Base-by-base conservation (phyloP, 2,329 filamentous ascomycete genomes). In the Anthostomella pinea region DNA sequence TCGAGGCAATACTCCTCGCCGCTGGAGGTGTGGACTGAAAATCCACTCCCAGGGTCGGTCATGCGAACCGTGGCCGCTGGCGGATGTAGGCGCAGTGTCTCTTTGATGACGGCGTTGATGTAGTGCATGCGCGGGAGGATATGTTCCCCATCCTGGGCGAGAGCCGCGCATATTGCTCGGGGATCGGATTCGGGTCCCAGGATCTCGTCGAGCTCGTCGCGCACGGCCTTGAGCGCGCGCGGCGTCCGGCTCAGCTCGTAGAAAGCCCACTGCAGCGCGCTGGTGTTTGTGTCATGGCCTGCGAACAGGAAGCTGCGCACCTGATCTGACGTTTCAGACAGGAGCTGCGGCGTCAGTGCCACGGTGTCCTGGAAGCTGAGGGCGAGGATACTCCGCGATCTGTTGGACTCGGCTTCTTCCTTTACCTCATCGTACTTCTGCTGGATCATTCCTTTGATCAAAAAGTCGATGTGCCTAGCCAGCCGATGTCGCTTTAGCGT, bases 201-300 rank as follows among this genome's bases (percentile, higher is more conserved):
- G 4, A 49, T 13, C 6, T 37, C 24, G 20, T 51, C 34, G 4
- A 49, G 29, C 15, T 49, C 48, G 3, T 15, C 30, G 6, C 39
- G 35, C 8, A 51, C 33, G 8, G 47, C 41, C 27, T 36, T 28
- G 6, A 46, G 21, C 2, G 43, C 42, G 10, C 19, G 30, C 0
- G 47, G 47, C 11, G 38, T 42, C 6, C 38, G 41, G 7, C 35
- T 36, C 14, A 52, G 28, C 25, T 52, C 41, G 17, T 51, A 49
- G 20, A 51, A 33, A 2, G 25, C 32, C 43, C 45, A 52, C 8
- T 38, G 17, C 8, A 51, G 13, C 11, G 30, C 30, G 6, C 30
- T 42, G 14, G 35, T 47, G 2, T 41, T 48, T 8, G 46, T 48
- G 20, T 52, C 44, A 16, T 51, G 48, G 5, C 48, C 48, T 7